Conservation (phyloP, 202 grass and related monocot species). For the Brachypodium distachyon region DNA sequence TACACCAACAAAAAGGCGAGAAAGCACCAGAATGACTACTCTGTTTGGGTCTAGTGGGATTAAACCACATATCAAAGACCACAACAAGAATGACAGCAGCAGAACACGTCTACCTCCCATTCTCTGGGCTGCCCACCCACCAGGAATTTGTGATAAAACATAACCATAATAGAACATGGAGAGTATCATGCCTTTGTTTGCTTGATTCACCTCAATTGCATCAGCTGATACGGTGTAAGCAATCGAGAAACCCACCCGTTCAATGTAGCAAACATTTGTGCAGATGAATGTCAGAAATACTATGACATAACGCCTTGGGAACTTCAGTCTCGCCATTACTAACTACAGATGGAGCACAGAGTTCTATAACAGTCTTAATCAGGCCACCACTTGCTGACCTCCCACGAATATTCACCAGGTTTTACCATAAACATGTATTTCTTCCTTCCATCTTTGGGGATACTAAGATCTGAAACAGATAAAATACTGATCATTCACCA, state of each 20-base stretch:
- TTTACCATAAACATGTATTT: conserved; percentile 33
- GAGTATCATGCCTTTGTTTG: conserved; percentile 80
- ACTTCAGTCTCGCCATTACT: conserved; percentile 36
- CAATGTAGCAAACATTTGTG: conserved; percentile 92
- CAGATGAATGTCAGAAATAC: conserved; percentile 85
- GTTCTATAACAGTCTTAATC: conserved; percentile 14
- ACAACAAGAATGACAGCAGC: conserved; percentile 68
- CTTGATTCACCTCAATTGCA: conserved; percentile 50
- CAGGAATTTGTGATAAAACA: conserved; percentile 85
- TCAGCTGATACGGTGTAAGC: conserved; percentile 72
- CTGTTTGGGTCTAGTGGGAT: conserved; percentile 71
- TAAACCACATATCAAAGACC: conserved; percentile 88
- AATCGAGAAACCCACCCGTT: conserved; percentile 91
- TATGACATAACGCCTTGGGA: conserved; percentile 83
- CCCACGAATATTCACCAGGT: conserved; percentile 29
- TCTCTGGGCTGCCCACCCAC: conserved; percentile 83
- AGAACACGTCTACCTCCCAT: conserved; percentile 75
- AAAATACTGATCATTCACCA: conserved; percentile 20
- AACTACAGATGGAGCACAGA: not conserved
- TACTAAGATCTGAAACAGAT: conserved; percentile 7
- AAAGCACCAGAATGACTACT: conserved; percentile 48
- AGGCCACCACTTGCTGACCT: conserved; percentile 33
- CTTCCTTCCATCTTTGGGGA: conserved; percentile 17
- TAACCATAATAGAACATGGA: conserved; percentile 89
- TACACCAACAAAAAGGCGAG: conserved; percentile 84